Evolutionary conservation across 176 grass and related monocot species (phyloP), one percentile per base, ranked within the genome.

Genomic region (Aegilops bicornis): DNA sequence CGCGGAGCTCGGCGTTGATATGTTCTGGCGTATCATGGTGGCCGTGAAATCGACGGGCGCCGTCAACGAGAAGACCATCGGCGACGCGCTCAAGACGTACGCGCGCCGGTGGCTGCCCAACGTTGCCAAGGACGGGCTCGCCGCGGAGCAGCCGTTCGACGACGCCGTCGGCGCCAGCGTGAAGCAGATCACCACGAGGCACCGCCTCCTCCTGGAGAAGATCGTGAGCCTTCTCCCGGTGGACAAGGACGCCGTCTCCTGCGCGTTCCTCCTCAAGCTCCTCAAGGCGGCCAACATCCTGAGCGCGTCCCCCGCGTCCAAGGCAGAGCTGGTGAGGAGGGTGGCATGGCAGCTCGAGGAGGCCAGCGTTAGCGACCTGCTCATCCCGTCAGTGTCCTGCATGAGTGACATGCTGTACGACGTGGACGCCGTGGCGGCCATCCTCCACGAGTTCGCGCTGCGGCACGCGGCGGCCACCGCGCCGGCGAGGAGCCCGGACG

Each of bases 11-110:
- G 87, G 88, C 8, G 82, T 99, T 27, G 97, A 97, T 74, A 91
- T 92, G 22, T 99, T 94, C 88, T 99, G 97, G 97, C 86, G 97
- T 66, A 86, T 99, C 82, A 99, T 97, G 90, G 89, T 96, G 36
- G 94, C 94, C 9, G 94, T 97, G 19, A 99, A 97, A 74, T 90
- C 97, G 0, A 91, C 89, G 0, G 97, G 97, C 4, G 45, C 60
- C 45, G 97, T 99, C 9, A 32, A 90, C n/a, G 88, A 89, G 50
- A 91, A 86, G 89, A 88, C 83, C 30, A 45, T 96, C 39, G 94
- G 92, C 10, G 94, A 96, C 61, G 94, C 97, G 52, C 88, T 99
- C 69, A 88, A 83, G 74, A 85, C 89, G 0, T 99, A 96, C 42
- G 88, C 97, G 16, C 76, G 74, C 6, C 87, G 85, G 6, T 94